A percentile compares a stretch with the other conserved stretches of the same genome.
phyloP scores from a whole-genome alignment of 768 basidiomycete genomes.

The Pisolithus marmoratus region DNA sequence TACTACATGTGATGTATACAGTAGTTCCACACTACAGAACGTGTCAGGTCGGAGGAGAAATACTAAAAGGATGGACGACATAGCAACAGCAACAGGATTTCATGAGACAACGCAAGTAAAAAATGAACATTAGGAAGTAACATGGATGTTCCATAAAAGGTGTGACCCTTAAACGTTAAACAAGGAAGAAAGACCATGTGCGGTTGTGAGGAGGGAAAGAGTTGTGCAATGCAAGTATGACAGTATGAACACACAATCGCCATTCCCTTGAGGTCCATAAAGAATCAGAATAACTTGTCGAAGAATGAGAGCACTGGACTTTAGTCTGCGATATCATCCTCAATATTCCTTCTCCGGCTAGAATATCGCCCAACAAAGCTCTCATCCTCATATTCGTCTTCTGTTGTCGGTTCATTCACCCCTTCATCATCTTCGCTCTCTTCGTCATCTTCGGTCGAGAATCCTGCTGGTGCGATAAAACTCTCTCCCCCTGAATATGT shows the following conservation, averaged over 20 bases:
- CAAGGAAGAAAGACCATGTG: constrained; percentile 2
- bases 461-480: constrained; percentile 41
- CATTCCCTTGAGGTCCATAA: constrained; percentile 20
- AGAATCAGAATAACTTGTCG: constrained; percentile 4
- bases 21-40: constrained; percentile 21
- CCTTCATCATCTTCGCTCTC: constrained; percentile 49
- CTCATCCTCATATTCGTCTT: constrained; percentile 73
- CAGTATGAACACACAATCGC: not conserved
- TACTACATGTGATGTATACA: constrained; percentile 22
- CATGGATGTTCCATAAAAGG: constrained; percentile 7
- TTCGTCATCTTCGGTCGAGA: constrained; percentile 32
- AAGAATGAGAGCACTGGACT: constrained; percentile 8
- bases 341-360: constrained; percentile 42
- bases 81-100: not conserved
- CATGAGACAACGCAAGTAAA: not conserved
- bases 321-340: constrained; percentile 26
- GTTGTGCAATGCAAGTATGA: constrained; percentile 6
- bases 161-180: constrained; percentile 1
- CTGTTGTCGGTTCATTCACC: constrained; percentile 46
- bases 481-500: constrained; percentile 79
- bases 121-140: not conserved
- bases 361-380: constrained; percentile 69
- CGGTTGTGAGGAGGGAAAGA: constrained; percentile 1
- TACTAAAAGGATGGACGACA: not conserved
- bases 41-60: not conserved